phyloP scores from a whole-genome alignment of 352 stramenopile species.

The Globisporangium emineosum region DNA sequence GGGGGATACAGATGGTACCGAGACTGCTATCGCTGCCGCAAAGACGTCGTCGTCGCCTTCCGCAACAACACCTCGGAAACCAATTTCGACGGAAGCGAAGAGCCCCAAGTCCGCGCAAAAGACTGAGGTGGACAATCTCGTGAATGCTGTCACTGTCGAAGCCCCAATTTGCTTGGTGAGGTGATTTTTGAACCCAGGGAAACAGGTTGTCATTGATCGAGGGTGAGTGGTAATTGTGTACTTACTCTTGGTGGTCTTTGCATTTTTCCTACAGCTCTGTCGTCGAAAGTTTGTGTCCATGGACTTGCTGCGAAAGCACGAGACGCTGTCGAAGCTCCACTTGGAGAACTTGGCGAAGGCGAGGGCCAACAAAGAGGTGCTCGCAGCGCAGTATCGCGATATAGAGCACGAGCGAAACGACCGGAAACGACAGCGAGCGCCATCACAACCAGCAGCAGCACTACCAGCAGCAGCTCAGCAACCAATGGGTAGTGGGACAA shows the following conservation, averaged over 20 bases:
- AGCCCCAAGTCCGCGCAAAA: conserved; percentile 2
- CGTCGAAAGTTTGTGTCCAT: conserved; percentile 77
- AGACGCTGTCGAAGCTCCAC: conserved; percentile 74
- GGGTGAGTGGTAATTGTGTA: background rate
- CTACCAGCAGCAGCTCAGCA: conserved; percentile 3
- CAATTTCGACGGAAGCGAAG: background rate
- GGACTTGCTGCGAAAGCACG: conserved; percentile 74
- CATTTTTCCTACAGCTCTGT: conserved; percentile 47
- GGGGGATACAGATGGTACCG: conserved; percentile 13
- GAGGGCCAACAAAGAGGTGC: conserved; percentile 63
- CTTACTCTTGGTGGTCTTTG: too few species aligned
- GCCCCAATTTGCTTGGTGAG: conserved; percentile 79
- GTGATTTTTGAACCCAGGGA: background rate
- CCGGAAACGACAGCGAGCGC: conserved; percentile 18
- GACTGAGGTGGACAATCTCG: conserved; percentile 34
- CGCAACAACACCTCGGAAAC: conserved; percentile 13
- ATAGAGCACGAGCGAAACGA: conserved; percentile 45
- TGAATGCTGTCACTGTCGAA: conserved; percentile 42
- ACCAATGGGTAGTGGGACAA: background rate
- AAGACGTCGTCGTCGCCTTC: background rate
- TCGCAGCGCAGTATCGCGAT: conserved; percentile 57
- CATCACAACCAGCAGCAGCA: background rate
- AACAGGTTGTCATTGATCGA: background rate
- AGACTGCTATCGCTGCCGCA: background rate
- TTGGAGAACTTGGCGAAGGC: conserved; percentile 73